Evolutionary conservation across 2,329 filamentous ascomycete genomes (phyloP).

Genomic region (Tolypocladium ophioglossoides): DNA sequence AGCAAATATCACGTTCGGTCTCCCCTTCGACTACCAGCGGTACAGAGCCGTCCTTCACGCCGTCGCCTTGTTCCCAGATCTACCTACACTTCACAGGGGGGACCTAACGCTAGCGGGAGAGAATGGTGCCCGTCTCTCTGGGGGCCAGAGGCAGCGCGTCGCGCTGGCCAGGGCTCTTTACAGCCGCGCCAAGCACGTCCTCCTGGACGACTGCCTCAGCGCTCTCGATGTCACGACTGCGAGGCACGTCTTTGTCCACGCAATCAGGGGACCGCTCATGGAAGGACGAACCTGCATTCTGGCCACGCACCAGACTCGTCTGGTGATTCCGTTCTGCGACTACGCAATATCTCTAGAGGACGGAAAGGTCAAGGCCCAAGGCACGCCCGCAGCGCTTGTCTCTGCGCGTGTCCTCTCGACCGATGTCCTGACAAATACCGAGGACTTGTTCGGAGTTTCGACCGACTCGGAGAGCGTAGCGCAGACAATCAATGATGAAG

Average conservation of each 20-base stretch:
- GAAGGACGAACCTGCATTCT: conserved; percentile 2
- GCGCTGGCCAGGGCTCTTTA: conserved; percentile 12
- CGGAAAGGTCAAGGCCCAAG: neutral
- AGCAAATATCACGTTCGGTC: conserved; percentile 62
- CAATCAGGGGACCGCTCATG: conserved; percentile 1
- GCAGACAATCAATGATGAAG: too few relatives aligned
- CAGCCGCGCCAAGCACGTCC: conserved; percentile 6
- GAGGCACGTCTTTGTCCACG: neutral
- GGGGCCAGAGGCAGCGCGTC: conserved; percentile 8
- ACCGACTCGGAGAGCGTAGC: neutral
- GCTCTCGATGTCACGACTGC: conserved; percentile 48
- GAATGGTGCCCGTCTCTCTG: conserved; percentile 6
- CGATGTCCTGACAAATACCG: neutral
- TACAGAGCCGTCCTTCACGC: conserved; percentile 58
- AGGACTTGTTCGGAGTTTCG: neutral
- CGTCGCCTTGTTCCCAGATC: conserved; percentile 60
- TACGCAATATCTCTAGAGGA: neutral
- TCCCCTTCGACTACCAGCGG: conserved; percentile 51
- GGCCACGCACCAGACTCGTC: neutral
- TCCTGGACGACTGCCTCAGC: conserved; percentile 69
- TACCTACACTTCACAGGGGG: conserved; percentile 58
- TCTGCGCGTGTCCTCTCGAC: neutral
- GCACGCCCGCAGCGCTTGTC: neutral
- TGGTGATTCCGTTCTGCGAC: neutral
- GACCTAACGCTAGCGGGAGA: conserved; percentile 51